Evolutionary conservation across 192 early-diverging fungal species (phyloP).

Genomic region (Coemansia biformis): DNA sequence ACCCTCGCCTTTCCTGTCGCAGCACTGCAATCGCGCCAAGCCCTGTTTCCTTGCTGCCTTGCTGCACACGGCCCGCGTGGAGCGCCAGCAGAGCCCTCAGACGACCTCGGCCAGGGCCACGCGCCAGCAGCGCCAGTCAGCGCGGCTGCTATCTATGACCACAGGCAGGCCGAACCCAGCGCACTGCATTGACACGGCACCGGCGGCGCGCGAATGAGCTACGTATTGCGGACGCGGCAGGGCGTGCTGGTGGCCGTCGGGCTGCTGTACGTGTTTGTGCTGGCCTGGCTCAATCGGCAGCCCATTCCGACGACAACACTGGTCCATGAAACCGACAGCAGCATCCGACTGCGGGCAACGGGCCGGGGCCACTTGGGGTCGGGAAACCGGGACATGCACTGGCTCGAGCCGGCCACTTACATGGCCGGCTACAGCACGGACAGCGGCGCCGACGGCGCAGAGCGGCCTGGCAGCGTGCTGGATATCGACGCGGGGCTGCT

Average conservation of each 20-base stretch:
- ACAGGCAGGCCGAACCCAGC: too few relatives aligned
- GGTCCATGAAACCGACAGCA: constrained; percentile 33
- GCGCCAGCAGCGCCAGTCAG: too few relatives aligned
- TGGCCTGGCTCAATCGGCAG: constrained; percentile 48
- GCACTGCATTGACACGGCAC: too few relatives aligned
- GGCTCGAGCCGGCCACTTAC: constrained; percentile 37
- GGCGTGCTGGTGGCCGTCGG: constrained; percentile 39
- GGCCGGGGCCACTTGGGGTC: constrained; percentile 14
- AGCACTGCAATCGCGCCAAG: too few relatives aligned
- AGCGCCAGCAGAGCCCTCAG: too few relatives aligned
- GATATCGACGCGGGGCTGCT: constrained; percentile 32
- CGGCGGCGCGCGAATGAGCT: too few relatives aligned
- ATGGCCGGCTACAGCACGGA: neutral
- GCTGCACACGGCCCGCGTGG: too few relatives aligned
- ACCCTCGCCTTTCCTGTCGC: too few relatives aligned
- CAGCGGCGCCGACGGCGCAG: neutral
- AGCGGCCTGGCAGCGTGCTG: constrained; percentile 13
- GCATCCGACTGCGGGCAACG: constrained; percentile 24
- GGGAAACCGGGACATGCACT: constrained; percentile 32
- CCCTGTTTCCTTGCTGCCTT: too few relatives aligned
- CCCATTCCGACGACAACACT: constrained; percentile 45
- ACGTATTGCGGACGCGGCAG: constrained; percentile 41
- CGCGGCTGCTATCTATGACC: too few relatives aligned
- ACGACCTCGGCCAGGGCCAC: too few relatives aligned
- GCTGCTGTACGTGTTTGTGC: constrained; percentile 34